Conservation (phyloP, 2,329 filamentous ascomycete genomes). For the Trichoderma aggressivum region DNA sequence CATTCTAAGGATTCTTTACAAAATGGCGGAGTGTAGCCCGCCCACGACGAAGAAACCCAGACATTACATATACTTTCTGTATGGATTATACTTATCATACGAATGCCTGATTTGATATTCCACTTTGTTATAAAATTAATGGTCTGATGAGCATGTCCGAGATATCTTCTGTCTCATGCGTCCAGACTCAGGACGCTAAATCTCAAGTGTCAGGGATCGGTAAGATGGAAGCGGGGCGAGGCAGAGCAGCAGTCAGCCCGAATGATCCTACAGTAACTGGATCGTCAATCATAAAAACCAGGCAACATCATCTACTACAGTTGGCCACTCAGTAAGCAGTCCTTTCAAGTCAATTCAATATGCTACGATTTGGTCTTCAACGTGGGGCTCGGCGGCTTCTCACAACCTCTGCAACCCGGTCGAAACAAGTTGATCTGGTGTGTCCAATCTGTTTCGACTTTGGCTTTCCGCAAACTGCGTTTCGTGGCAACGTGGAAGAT, state of each 20-base stretch:
- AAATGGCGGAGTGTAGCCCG: fast-evolving
- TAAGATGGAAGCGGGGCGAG: background rate
- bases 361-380: background rate
- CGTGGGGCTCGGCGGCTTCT: background rate
- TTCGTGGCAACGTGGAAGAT: background rate
- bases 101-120: background rate
- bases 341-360: background rate
- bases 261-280: background rate
- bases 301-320: too few species aligned
- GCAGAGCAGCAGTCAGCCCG: constrained; percentile 8
- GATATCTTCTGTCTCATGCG: background rate
- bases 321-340: background rate
- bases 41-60: background rate
- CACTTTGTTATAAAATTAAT: background rate
- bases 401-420: background rate
- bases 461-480: constrained; percentile 8
- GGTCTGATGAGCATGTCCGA: background rate
- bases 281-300: background rate
- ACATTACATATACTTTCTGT: background rate
- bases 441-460: constrained; percentile 16
- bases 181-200: background rate
- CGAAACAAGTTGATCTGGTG: constrained; percentile 8
- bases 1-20: background rate
- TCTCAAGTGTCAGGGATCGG: background rate
- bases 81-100: background rate